Conservation (phyloP, 176 grass and related monocot species). For the Oryza nivara region DNA sequence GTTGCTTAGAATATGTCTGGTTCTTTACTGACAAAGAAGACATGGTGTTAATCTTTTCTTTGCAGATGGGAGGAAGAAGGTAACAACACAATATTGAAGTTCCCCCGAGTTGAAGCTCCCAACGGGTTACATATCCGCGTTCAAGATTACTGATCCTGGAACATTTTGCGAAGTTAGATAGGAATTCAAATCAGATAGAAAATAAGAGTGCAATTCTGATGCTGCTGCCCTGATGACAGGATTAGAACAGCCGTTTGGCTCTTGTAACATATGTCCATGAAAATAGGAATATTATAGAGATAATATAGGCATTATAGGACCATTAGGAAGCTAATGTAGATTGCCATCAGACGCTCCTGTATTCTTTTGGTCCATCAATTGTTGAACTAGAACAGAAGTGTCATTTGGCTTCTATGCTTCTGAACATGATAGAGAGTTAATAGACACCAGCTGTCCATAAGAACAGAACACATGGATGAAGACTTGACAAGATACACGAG, state of each 20-base stretch:
- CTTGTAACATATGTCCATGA: constrained; percentile 43
- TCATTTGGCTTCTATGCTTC: constrained; percentile 31
- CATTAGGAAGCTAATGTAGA: constrained; percentile 44
- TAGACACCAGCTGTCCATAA: not conserved
- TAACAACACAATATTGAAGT: constrained; percentile 72
- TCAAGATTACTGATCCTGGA: constrained; percentile 53
- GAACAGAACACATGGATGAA: no score
- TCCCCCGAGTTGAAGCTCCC: constrained; percentile 89
- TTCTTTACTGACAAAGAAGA: constrained; percentile 13
- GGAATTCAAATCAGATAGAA: constrained; percentile 38
- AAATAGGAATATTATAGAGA: constrained; percentile 43
- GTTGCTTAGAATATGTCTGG: not conserved
- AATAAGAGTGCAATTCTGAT: constrained; percentile 33
- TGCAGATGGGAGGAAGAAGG: constrained; percentile 93
- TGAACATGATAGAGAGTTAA: constrained; percentile 16
- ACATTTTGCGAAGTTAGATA: constrained; percentile 55
- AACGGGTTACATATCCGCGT: constrained; percentile 83
- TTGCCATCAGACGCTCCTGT: constrained; percentile 40
- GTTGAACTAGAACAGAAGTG: constrained; percentile 26
- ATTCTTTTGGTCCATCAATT: constrained; percentile 43
- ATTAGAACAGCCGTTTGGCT: constrained; percentile 37
- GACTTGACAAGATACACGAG: no score
- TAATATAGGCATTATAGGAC: constrained; percentile 39
- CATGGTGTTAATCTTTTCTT: not conserved
- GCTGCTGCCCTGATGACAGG: constrained; percentile 32